Conservation (phyloP, 2,329 filamentous ascomycete species). For the Coniochaeta prunicola region DNA sequence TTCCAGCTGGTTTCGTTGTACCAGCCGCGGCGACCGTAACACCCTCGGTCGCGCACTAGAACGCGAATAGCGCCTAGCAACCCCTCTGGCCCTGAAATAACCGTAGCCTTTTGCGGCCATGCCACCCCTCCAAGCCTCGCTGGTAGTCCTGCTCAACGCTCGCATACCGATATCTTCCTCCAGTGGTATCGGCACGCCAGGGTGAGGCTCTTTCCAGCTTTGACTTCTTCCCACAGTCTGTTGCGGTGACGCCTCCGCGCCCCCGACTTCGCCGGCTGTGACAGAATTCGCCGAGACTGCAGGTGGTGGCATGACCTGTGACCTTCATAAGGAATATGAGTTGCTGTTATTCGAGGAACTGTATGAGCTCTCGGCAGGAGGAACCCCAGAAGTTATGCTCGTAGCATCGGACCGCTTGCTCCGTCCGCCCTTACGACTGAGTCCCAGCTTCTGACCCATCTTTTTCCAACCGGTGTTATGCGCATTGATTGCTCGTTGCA, state of each 20-base stretch:
- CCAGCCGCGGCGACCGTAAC: background rate
- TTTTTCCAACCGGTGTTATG: conserved; percentile 58
- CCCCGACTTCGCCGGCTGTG: conserved; percentile 5
- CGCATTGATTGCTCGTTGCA: conserved; percentile 46
- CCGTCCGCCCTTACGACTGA: conserved; percentile 42
- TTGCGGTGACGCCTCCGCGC: conserved; percentile 15
- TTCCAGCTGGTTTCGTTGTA: background rate
- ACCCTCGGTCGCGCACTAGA: conserved; percentile 2
- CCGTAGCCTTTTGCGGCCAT: conserved; percentile 40
- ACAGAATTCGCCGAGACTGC: conserved; percentile 19
- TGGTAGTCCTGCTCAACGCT: conserved; percentile 5
- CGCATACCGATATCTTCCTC: conserved; percentile 15
- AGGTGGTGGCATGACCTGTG: conserved; percentile 48
- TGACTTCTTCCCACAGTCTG: conserved; percentile 5
- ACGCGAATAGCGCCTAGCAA: background rate
- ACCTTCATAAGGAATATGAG: conserved; percentile 45
- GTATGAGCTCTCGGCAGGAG: conserved; percentile 26
- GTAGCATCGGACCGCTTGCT: conserved; percentile 34
- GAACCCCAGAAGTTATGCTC: conserved; percentile 24
- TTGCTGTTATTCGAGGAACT: conserved; percentile 25
- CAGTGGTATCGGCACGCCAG: conserved; percentile 28
- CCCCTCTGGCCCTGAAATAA: conserved; percentile 11
- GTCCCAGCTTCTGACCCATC: conserved; percentile 53
- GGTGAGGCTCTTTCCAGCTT: conserved; percentile 38
- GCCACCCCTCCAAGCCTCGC: conserved; percentile 26